Conservation (phyloP, 768 basidiomycete genomes). For the Pleurotus eryngii region DNA sequence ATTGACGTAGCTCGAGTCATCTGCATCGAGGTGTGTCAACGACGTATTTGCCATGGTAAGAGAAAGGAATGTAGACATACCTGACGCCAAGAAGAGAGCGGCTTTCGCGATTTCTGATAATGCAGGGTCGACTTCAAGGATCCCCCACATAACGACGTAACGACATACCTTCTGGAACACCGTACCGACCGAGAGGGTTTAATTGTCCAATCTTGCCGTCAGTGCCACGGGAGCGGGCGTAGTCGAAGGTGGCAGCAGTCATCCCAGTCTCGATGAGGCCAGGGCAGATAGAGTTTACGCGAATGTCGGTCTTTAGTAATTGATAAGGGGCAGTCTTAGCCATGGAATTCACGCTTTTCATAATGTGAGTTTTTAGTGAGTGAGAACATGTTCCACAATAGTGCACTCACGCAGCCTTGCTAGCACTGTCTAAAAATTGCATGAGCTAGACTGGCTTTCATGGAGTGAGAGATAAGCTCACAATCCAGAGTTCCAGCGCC, state of each 20-base stretch:
- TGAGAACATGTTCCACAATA: neutral
- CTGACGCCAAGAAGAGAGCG: slow-evolving; percentile 84
- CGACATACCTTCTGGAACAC: slow-evolving; percentile 68
- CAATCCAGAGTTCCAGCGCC: slow-evolving; percentile 83
- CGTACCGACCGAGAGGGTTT: slow-evolving; percentile 81
- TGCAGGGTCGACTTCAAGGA: slow-evolving; percentile 8
- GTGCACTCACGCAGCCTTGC: slow-evolving; percentile 80
- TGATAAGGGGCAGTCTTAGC: slow-evolving; percentile 82
- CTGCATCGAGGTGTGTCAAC: slow-evolving; percentile 31
- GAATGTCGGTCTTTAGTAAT: slow-evolving; percentile 76
- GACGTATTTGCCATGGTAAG: slow-evolving; percentile 1
- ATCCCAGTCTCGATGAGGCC: slow-evolving; percentile 94
- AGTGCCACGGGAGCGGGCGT: slow-evolving; percentile 74
- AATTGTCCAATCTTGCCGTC: slow-evolving; percentile 75
- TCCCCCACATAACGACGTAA: slow-evolving; percentile 5
- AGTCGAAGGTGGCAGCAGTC: slow-evolving; percentile 75
- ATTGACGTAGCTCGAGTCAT: slow-evolving; percentile 90
- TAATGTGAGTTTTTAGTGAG: neutral
- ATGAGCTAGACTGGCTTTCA: slow-evolving; percentile 7
- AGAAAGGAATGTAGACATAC: slow-evolving; percentile 34
- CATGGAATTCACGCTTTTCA: slow-evolving; percentile 78
- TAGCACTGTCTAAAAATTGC: slow-evolving; percentile 68
- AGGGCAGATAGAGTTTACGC: slow-evolving; percentile 88
- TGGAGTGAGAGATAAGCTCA: slow-evolving; percentile 32
- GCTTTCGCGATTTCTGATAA: slow-evolving; percentile 78